phyloP scores from a whole-genome alignment of 1,284 basidiomycete species.

The Caloboletus firmus region DNA sequence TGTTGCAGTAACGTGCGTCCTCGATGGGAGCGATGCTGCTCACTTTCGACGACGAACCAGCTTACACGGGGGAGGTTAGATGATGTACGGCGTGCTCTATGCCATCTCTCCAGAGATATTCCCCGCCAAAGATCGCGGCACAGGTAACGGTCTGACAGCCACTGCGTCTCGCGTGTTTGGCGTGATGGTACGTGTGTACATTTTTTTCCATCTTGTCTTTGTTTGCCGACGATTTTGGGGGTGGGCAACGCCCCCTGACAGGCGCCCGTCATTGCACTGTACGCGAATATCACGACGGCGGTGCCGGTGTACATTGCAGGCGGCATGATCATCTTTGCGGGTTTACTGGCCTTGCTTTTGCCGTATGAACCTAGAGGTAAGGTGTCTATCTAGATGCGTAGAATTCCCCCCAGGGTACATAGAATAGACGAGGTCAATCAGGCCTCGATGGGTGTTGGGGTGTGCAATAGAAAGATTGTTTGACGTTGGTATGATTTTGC shows the following conservation, averaged over 20 bases:
- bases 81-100: conserved; percentile 76
- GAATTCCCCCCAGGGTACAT: background rate
- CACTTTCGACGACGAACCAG: background rate
- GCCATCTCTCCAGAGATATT: conserved; percentile 68
- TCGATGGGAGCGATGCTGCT: background rate
- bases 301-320: conserved; percentile 80
- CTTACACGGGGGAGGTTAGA: conserved; percentile 31
- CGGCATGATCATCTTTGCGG: conserved; percentile 65
- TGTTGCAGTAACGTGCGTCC: conserved; percentile 55
- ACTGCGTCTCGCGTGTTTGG: conserved; percentile 65
- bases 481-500: background rate
- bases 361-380: conserved; percentile 76
- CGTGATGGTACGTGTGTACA: conserved; percentile 46
- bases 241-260: conserved; percentile 21
- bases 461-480: background rate
- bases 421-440: background rate
- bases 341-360: conserved; percentile 64
- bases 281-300: conserved; percentile 61
- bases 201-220: background rate
- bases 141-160: conserved; percentile 67
- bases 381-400: conserved; percentile 51
- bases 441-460: background rate
- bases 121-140: conserved; percentile 69
- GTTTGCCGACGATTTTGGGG: background rate
- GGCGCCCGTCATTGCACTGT: conserved; percentile 74